phyloP scores from a whole-genome alignment of 2,329 filamentous ascomycete genomes.

The Chaetomiaceae sp. region DNA sequence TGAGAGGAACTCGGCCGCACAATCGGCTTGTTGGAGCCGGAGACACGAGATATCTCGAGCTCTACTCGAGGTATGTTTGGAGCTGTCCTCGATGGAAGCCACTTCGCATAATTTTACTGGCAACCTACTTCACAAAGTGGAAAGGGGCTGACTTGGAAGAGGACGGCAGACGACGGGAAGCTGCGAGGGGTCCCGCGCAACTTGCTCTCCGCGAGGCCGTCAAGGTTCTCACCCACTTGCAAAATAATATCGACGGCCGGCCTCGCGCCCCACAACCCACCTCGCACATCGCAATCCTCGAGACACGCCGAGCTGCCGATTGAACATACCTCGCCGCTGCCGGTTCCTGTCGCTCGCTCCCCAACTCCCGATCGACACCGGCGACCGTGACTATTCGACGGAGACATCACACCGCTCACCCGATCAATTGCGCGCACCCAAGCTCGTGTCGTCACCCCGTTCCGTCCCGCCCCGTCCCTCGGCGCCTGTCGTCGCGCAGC shows the following conservation, averaged over 20 bases:
- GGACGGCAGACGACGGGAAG: not conserved
- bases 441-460: not conserved
- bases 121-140: not conserved
- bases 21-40: not conserved
- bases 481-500: not conserved
- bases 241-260: conserved; percentile 22
- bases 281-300: not conserved
- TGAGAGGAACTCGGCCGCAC: not conserved
- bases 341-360: not conserved
- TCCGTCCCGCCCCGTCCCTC: not conserved
- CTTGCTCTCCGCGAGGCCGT: conserved; percentile 17
- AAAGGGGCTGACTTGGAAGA: not conserved
- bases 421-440: conserved; percentile 1
- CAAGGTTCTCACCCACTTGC: conserved; percentile 26
- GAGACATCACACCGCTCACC: not conserved
- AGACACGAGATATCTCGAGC: not conserved
- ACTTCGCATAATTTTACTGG: not conserved
- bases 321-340: conserved; percentile 5
- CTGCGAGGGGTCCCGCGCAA: not conserved
- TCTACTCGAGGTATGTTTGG: not conserved
- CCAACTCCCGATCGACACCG: not conserved
- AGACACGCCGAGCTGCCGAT: conserved; percentile 9
- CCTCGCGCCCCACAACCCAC: conserved; percentile 13
- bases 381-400: not conserved
- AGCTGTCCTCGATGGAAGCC: not conserved